Evolutionary conservation across 495 filamentous ascomycete genomes (phyloP).

Genomic region (Aspergillus indologenus): DNA sequence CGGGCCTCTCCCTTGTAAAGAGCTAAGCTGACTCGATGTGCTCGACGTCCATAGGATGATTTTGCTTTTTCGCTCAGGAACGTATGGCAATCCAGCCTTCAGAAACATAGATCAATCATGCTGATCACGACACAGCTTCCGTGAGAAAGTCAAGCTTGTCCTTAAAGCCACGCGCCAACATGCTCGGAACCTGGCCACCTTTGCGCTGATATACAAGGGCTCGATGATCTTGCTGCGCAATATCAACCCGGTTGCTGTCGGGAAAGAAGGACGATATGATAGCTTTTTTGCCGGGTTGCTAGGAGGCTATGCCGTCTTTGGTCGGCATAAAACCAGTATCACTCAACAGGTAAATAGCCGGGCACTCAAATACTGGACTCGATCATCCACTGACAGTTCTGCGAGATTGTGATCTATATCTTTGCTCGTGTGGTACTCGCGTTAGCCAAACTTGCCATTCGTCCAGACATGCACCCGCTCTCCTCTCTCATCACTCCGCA

Average conservation of each 20-base stretch:
- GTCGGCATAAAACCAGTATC: conserved; percentile 74
- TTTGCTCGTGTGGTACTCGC: conserved; percentile 88
- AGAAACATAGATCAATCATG: background rate
- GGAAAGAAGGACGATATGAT: conserved; percentile 68
- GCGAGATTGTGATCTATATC: conserved; percentile 86
- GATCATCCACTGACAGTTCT: background rate
- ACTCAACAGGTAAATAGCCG: conserved; percentile 68
- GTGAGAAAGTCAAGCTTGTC: conserved; percentile 74
- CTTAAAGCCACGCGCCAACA: conserved; percentile 85
- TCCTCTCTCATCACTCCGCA: conserved; percentile 42
- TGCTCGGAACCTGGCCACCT: conserved; percentile 85
- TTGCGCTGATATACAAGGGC: conserved; percentile 85
- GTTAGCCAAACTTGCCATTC: conserved; percentile 74
- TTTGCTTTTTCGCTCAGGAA: conserved; percentile 88
- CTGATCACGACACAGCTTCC: conserved; percentile 50
- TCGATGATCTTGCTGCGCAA: conserved; percentile 68
- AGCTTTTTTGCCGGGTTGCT: conserved; percentile 86
- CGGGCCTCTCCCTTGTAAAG: background rate
- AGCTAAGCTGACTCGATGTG: background rate
- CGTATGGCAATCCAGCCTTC: conserved; percentile 47
- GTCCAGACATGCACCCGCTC: conserved; percentile 53
- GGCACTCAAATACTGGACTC: background rate
- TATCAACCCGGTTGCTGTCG: conserved; percentile 56
- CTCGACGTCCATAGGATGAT: conserved; percentile 64
- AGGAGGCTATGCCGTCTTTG: conserved; percentile 92